Percentiles rank a stretch among this genome's conserved stretches.
These are phyloP conservation scores for Hippophae rhamnoides DNA, from an alignment of 306 rosid genomes.

Conservation along the genomic window DNA sequence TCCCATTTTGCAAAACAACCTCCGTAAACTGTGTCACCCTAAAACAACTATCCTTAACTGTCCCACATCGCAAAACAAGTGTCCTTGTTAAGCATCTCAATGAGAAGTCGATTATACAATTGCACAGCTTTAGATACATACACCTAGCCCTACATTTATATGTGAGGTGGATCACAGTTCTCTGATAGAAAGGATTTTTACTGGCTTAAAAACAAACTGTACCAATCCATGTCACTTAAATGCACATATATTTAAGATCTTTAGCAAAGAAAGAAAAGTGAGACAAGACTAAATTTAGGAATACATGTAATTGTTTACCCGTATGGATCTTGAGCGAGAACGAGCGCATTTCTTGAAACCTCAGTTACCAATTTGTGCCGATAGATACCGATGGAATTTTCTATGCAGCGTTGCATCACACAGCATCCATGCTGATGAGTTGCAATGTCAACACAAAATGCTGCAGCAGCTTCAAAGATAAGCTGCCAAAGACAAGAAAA, in stretches of 20 bases:
- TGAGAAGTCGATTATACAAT: too few relatives aligned
- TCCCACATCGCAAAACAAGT: too few relatives aligned
- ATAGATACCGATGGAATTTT: conserved; percentile 34
- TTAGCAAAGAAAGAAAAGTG: conserved; percentile 4
- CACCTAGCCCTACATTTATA: too few relatives aligned
- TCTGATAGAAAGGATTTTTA: too few relatives aligned
- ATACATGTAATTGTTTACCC: conserved; percentile 35
- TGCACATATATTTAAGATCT: neutral
- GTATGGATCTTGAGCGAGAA: conserved; percentile 60
- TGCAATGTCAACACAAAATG: conserved; percentile 46
- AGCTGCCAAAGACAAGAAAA: conserved; percentile 33
- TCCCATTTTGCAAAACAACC: too few relatives aligned
- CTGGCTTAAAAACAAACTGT: too few relatives aligned
- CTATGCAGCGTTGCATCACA: conserved; percentile 64
- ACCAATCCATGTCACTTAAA: neutral
- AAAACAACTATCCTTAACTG: too few relatives aligned
- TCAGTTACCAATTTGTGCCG: conserved; percentile 40
- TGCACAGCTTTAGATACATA: too few relatives aligned
- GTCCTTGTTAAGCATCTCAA: too few relatives aligned
- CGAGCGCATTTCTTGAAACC: conserved; percentile 45
- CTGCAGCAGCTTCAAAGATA: conserved; percentile 53
- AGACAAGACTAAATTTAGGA: neutral
- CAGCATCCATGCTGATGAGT: conserved; percentile 80
- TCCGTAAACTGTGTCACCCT: too few relatives aligned
- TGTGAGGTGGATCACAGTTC: too few relatives aligned